These are phyloP conservation scores for Suhomyces atakaporum DNA, from an alignment of 1,139 yeast genomes.

Conservation along the genomic window DNA sequence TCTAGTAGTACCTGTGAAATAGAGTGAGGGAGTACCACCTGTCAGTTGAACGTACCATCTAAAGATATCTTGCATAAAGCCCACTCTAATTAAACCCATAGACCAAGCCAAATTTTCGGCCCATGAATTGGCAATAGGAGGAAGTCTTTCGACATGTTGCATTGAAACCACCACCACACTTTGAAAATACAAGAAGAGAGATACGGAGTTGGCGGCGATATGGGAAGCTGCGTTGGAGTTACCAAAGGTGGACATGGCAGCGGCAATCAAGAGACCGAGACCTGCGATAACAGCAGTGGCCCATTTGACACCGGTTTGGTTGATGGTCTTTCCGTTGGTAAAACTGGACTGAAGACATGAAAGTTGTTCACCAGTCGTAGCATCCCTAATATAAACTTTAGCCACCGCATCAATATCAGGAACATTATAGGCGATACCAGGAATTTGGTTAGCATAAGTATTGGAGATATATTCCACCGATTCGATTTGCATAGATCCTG, in stretches of 20 bases:
- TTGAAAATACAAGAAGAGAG: conserved; percentile 75
- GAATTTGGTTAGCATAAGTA: conserved; percentile 52
- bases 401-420: conserved; percentile 81
- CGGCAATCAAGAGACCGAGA: conserved; percentile 69
- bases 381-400: conserved; percentile 48
- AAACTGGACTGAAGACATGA: conserved; percentile 74
- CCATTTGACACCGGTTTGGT: conserved; percentile 80
- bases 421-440: conserved; percentile 71
- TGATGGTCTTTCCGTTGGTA: conserved; percentile 71
- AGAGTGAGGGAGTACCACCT: conserved; percentile 70
- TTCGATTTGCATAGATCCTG: conserved; percentile 69
- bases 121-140: conserved; percentile 83
- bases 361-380: conserved; percentile 41
- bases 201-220: conserved; percentile 72
- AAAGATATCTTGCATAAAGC: conserved; percentile 74
- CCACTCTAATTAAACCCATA: conserved; percentile 71
- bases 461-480: conserved; percentile 58
- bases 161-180: conserved; percentile 71
- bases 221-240: conserved; percentile 80
- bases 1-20: conserved; percentile 56
- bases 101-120: conserved; percentile 83
- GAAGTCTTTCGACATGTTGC: conserved; percentile 72
- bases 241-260: conserved; percentile 69
- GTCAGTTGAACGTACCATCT: conserved; percentile 82
- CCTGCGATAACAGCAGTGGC: conserved; percentile 83